These are phyloP conservation scores for Sanghuangporus weigelae DNA, from an alignment of 1,284 basidiomycete genomes.

Conservation along the genomic window DNA sequence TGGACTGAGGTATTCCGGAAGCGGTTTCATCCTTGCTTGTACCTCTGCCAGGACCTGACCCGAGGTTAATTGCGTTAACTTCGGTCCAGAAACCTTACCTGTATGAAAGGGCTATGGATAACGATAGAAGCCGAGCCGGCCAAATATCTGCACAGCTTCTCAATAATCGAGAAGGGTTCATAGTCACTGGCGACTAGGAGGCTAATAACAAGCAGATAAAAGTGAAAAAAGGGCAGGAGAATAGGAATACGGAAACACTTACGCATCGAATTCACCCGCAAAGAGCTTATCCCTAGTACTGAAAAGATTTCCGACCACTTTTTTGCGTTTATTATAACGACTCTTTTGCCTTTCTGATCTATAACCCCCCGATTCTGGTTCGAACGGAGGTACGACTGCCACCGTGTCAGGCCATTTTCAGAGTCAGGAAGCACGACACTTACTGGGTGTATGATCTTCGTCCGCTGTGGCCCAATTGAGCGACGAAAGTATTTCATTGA, in stretches of 20 bases:
- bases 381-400: constrained; percentile 52
- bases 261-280: constrained; percentile 84
- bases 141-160: constrained; percentile 71
- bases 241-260: constrained; percentile 11
- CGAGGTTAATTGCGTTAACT: constrained; percentile 27
- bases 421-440: constrained; percentile 20
- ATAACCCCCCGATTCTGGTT: constrained; percentile 45
- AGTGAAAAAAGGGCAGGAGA: background rate
- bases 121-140: constrained; percentile 85
- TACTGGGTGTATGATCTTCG: constrained; percentile 68
- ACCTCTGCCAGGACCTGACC: constrained; percentile 63
- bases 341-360: constrained; percentile 65
- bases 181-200: constrained; percentile 83
- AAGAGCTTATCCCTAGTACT: constrained; percentile 79
- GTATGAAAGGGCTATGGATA: constrained; percentile 78
- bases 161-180: constrained; percentile 80
- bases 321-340: constrained; percentile 69
- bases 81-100: constrained; percentile 38
- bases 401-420: constrained; percentile 1
- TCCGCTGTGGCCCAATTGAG: constrained; percentile 93
- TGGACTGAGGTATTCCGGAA: constrained; percentile 71
- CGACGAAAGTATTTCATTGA: constrained; percentile 55
- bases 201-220: constrained; percentile 33
- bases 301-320: constrained; percentile 51
- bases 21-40: constrained; percentile 64